Evolutionary conservation across 371 early-diverging fungal species (phyloP), one percentile per base, ranked within the genome.

Genomic region (Funneliformis caledonium): DNA sequence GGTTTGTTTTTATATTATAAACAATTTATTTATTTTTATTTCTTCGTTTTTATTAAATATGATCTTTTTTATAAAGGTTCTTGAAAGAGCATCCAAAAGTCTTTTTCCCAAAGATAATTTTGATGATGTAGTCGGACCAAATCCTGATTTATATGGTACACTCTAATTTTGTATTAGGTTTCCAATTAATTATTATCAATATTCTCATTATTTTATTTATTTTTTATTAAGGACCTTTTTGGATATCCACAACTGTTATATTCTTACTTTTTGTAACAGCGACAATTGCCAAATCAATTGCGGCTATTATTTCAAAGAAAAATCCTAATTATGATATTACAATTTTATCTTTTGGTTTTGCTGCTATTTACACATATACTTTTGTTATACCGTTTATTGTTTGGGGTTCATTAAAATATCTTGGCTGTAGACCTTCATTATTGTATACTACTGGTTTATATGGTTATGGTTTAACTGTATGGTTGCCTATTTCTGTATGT

Each of bases 181-280:
- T 37, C 33, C 12, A 50, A 16, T 42, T 48, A 9, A 43, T 80
- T 45, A 22, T 37, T 74, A 60, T 10, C 1, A 43, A 0, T 47
- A 68, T 33, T 52, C 43, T 16, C 7, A 78, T 31, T n/a, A 42
- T 48, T 78, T 50, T 52, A 64, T 12, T 67, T 31, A n/a, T 37
- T 31, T 5, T n/a, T 62, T 42, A 59, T 26, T 50, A 47, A 91
- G 95, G 96, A 4, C 98, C 98, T 0, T 97, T 98, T 85, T 98
- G 98, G 98, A 93, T 98, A 68, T 85, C 97, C 1, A 98, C 98
- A 0, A 96, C 97, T 0, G 95, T 97, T 37, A 92, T 98, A 19
- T 96, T 98, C 82, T 83, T 90, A 33, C 89, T 97, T 19, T 98
- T 97, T 87, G 96, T 96, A 19, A 93, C 96, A 26, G 94, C 95